Evolutionary conservation across 31 red algal species (phyloP).

Genomic region (Odonthalia washingtoniensis): DNA sequence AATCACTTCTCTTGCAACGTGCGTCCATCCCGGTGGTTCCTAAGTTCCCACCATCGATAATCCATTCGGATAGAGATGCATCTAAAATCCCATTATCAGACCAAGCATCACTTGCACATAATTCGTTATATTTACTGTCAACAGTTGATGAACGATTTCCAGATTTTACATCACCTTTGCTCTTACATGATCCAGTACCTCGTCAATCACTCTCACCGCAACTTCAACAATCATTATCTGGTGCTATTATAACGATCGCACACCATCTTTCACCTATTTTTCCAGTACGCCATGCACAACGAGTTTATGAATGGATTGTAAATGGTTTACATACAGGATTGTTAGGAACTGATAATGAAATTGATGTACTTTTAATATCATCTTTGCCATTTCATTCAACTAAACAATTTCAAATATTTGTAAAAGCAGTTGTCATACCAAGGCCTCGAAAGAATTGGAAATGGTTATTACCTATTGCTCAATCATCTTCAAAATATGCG

Average conservation of each 20-base stretch:
- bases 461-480: constrained; percentile 43
- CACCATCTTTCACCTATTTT: constrained; percentile 48
- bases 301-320: constrained; percentile 47
- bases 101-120: constrained; percentile 19
- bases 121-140: constrained; percentile 23
- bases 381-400: constrained; percentile 41
- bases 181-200: constrained; percentile 15
- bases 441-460: constrained; percentile 21
- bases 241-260: neutral
- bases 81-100: constrained; percentile 25
- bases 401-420: constrained; percentile 4
- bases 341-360: constrained; percentile 38
- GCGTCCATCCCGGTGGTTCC: neutral
- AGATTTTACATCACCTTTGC: neutral
- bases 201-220: constrained; percentile 27
- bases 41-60: neutral
- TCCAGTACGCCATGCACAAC: constrained; percentile 27
- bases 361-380: constrained; percentile 35
- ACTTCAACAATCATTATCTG: neutral
- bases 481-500: constrained; percentile 18
- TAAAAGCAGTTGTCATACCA: neutral
- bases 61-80: neutral
- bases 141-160: constrained; percentile 1
- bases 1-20: constrained; percentile 40
- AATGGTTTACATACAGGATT: constrained; percentile 28